Conservation (phyloP, 768 basidiomycete species). For the Candolleomyces eurysporus region DNA sequence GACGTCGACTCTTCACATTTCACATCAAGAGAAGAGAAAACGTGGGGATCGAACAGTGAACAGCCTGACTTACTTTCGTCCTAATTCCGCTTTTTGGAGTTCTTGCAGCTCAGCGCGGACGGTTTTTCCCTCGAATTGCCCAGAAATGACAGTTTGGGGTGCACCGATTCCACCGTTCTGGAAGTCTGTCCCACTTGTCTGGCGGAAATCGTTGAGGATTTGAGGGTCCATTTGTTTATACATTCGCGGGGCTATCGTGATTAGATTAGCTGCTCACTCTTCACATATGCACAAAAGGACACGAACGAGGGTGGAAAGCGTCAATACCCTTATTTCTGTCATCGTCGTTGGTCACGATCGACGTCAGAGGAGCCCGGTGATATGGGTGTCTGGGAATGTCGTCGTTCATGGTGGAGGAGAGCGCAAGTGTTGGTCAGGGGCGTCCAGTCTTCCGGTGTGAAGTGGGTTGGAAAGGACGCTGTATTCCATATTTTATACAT, state of each 20-base stretch:
- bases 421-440: not conserved
- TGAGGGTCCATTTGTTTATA: constrained; percentile 10
- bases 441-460: constrained; percentile 6
- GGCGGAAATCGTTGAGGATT: constrained; percentile 10
- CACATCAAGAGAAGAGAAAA: constrained; percentile 4
- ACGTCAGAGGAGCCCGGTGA: constrained; percentile 7
- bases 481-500: constrained; percentile 13
- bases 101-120: constrained; percentile 57
- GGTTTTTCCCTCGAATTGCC: constrained; percentile 48
- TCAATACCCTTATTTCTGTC: constrained; percentile 29
- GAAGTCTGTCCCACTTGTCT: constrained; percentile 8
- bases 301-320: constrained; percentile 42
- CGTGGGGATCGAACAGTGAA: not conserved
- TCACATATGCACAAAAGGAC: constrained; percentile 25
- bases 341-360: constrained; percentile 8
- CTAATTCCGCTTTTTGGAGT: constrained; percentile 65
- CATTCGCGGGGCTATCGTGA: constrained; percentile 10
- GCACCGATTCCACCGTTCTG: constrained; percentile 6
- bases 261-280: constrained; percentile 4
- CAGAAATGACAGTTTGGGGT: constrained; percentile 31
- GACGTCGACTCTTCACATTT: constrained; percentile 8
- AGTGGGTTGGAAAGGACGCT: constrained; percentile 6
- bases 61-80: constrained; percentile 51
- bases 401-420: constrained; percentile 10
- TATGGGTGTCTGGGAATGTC: constrained; percentile 3